A percentile compares a stretch with the other conserved stretches of the same genome.
These are phyloP conservation scores for Pseudozyma tsukubaensis DNA, from an alignment of 1,284 basidiomycete species.

Conservation along the genomic window DNA sequence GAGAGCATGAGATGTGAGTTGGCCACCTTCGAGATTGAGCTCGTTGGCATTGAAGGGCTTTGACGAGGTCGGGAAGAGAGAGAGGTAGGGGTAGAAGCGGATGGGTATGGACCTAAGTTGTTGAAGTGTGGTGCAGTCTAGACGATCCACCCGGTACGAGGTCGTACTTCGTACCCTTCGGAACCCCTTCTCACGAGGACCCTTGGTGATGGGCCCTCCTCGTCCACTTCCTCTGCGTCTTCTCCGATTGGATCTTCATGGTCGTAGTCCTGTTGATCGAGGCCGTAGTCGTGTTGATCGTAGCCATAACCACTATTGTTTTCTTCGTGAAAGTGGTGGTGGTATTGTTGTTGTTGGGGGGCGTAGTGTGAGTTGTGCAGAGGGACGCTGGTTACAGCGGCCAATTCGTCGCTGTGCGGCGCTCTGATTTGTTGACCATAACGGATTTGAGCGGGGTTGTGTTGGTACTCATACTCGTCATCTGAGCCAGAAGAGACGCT, in stretches of 20 bases:
- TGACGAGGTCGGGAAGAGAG: too few relatives aligned
- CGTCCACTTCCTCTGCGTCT: not conserved
- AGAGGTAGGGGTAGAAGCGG: too few relatives aligned
- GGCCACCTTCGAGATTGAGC: too few relatives aligned
- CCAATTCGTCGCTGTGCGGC: too few relatives aligned
- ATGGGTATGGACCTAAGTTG: too few relatives aligned
- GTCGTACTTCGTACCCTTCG: conserved; percentile 51
- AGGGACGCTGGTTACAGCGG: not conserved
- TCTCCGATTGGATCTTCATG: not conserved
- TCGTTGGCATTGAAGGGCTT: too few relatives aligned
- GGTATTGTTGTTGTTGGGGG: not conserved
- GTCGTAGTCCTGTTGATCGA: not conserved
- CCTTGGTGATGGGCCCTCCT: not conserved
- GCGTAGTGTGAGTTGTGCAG: not conserved
- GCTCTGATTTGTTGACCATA: too few relatives aligned
- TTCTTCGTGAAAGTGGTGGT: not conserved
- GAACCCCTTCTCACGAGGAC: conserved; percentile 35
- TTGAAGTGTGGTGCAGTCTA: not conserved
- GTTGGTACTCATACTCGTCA: conserved; percentile 2
- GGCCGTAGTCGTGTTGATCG: not conserved
- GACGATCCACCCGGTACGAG: conserved; percentile 17
- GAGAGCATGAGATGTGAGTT: not conserved
- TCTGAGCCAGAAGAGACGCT: conserved; percentile 22
- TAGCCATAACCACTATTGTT: not conserved
- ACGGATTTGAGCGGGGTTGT: too few relatives aligned